Evolutionary conservation across 805 yeast species (phyloP), one percentile per base, ranked within the genome.

Genomic region (Vanderwaltozyma yarrowii): DNA sequence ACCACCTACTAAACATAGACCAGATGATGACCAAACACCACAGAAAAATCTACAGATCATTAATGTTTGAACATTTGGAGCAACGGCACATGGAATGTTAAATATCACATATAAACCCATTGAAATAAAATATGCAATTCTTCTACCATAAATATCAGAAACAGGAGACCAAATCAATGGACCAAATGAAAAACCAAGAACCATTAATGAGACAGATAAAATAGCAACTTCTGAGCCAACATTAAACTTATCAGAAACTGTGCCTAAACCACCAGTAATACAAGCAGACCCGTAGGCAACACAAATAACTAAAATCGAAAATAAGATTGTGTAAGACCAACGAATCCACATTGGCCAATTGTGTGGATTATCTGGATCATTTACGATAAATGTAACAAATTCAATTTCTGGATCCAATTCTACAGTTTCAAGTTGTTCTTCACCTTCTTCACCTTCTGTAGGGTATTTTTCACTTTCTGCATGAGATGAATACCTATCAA

Each of bases 231-330:
- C 95, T 2, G 65, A 56, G 11, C 83, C 73, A 16, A 86, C 95
- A 43, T 75, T 62, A 58, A 69, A 85, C 50, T 75, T 70, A 13
- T 79, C 80, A 43, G 67, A 64, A 43, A 85, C 75, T 14, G 80
- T 66, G 13, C 69, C 72, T 33, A 87, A 64, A 30, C 94, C 89
- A 49, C 95, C 94, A 19, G 95, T 80, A 49, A 85, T 80, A 55
- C 89, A 81, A 1, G 95, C 81, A 4, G 95, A 84, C 27, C 96
- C 96, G 57, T 84, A 87, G 1, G 96, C 96, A 23, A 89, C 95
- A 51, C 85, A 73, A 39, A 88, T 78, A 35, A 88, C 96, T 45
- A 83, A 69, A 24, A 74, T 46, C 2, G 95, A 77, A 18, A 83
- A 65, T 9, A 78, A 45, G 20, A 80, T 54, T 0, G 96, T 86